phyloP scores from a whole-genome alignment of 352 stramenopile species.

The Peronosclerospora sorghi region DNA sequence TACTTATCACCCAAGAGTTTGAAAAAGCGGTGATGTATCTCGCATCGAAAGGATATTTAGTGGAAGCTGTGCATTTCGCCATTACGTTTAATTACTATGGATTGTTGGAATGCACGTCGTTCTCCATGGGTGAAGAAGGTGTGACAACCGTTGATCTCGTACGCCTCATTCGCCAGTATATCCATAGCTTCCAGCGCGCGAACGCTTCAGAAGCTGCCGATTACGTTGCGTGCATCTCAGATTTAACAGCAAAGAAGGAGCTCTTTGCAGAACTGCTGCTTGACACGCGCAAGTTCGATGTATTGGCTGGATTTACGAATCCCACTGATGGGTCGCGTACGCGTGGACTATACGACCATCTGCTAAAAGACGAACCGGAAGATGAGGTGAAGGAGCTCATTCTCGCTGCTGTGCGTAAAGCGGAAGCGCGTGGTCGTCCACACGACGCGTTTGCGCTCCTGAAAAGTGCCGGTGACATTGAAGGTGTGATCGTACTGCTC shows the following conservation, averaged over 20 bases:
- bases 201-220: constrained; percentile 69
- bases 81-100: constrained; percentile 75
- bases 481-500: constrained; percentile 56
- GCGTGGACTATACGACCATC: constrained; percentile 55
- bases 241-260: constrained; percentile 52
- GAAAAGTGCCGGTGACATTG: constrained; percentile 70
- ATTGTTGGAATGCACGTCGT: constrained; percentile 46
- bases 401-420: constrained; percentile 57
- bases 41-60: constrained; percentile 57
- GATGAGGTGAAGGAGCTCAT: constrained; percentile 73
- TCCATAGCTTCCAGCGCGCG: constrained; percentile 71
- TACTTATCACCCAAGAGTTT: constrained; percentile 70
- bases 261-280: constrained; percentile 62
- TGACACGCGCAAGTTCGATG: constrained; percentile 73
- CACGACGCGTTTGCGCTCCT: constrained; percentile 70
- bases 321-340: constrained; percentile 77
- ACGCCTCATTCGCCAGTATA: constrained; percentile 74
- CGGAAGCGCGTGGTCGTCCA: constrained; percentile 51
- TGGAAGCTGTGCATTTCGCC: constrained; percentile 74
- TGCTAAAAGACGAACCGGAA: constrained; percentile 61
- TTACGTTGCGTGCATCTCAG: constrained; percentile 66
- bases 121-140: constrained; percentile 48
- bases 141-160: constrained; percentile 51
- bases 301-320: constrained; percentile 68
- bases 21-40: constrained; percentile 77